Percentiles rank a stretch among this genome's conserved stretches.
Conservation (phyloP, 169 alveolate genomes). For the Plasmodium berghei region DNA sequence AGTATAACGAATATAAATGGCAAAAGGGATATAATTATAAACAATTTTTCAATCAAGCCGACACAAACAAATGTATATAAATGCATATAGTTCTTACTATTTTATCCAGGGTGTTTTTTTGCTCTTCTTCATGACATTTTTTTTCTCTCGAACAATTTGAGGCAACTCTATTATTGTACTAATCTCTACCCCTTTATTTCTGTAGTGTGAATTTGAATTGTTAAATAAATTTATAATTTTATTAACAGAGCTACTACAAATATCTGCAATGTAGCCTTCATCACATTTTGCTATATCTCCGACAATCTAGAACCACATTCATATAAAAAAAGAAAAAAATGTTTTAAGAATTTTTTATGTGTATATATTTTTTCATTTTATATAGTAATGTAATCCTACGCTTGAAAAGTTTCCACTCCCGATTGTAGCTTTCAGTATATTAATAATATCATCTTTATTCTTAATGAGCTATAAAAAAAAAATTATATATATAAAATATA, state of each 20-base stretch:
- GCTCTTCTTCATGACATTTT: constrained; percentile 30
- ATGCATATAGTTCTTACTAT: constrained; percentile 43
- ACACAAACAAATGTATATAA: constrained; percentile 1
- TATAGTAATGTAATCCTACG: constrained; percentile 19
- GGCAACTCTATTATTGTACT: constrained; percentile 53
- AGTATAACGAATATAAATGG: too few species aligned
- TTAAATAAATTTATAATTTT: constrained; percentile 60
- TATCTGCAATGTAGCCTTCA: constrained; percentile 72
- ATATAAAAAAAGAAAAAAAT: not conserved
- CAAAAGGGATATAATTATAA: too few species aligned
- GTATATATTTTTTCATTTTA: constrained; percentile 10
- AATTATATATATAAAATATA: too few species aligned
- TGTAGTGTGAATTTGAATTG: constrained; percentile 57
- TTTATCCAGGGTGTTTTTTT: constrained; percentile 69
- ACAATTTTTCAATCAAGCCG: not conserved
- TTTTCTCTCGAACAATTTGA: constrained; percentile 48
- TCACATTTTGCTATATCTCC: constrained; percentile 71
- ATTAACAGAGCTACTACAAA: constrained; percentile 50
- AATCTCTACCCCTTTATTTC: constrained; percentile 43
- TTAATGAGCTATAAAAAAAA: constrained; percentile 41
- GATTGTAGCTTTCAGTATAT: constrained; percentile 44
- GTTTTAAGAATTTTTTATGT: not conserved
- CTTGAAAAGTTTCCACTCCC: constrained; percentile 42
- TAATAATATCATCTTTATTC: constrained; percentile 62
- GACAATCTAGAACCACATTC: constrained; percentile 17